Percentiles rank a stretch among this genome's conserved stretches.
Evolutionary conservation across 495 filamentous ascomycete genomes (phyloP).

Genomic region (Cladorrhinum samala): DNA sequence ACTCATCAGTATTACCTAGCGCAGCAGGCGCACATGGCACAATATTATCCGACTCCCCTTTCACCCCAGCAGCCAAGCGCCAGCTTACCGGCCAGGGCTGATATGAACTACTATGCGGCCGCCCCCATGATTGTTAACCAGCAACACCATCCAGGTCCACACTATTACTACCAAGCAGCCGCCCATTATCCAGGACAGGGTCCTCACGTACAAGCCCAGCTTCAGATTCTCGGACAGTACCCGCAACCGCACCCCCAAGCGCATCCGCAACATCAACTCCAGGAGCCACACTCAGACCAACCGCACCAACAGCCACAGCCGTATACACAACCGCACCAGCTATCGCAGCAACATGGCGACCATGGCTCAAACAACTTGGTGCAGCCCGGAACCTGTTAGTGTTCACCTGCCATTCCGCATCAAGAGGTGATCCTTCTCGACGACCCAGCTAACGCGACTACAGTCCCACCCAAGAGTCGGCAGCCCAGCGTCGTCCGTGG

Average conservation of each 20-base stretch:
- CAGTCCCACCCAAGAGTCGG: constrained; percentile 28
- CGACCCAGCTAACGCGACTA: not conserved
- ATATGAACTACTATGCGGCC: constrained; percentile 33
- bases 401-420: too few relatives aligned
- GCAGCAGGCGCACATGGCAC: constrained; percentile 35
- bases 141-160: constrained; percentile 23
- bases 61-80: constrained; percentile 25
- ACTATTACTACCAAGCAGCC: constrained; percentile 36
- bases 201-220: constrained; percentile 21
- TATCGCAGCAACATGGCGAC: too few relatives aligned
- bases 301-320: too few relatives aligned
- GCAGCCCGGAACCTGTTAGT: constrained; percentile 12
- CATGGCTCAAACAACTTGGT: too few relatives aligned
- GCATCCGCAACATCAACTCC: constrained; percentile 8
- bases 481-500: constrained; percentile 59
- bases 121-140: constrained; percentile 33
- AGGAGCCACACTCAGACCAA: not conserved
- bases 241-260: constrained; percentile 9
- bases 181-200: constrained; percentile 27
- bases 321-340: too few relatives aligned
- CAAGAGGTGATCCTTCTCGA: too few relatives aligned
- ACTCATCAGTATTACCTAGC: constrained; percentile 35
- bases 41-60: constrained; percentile 33
- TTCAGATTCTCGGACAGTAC: constrained; percentile 28
- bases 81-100: constrained; percentile 26